A percentile compares a stretch with the other conserved stretches of the same genome.
Evolutionary conservation across 306 rosid genomes (phyloP).

Genomic region (Alnus rubra): DNA sequence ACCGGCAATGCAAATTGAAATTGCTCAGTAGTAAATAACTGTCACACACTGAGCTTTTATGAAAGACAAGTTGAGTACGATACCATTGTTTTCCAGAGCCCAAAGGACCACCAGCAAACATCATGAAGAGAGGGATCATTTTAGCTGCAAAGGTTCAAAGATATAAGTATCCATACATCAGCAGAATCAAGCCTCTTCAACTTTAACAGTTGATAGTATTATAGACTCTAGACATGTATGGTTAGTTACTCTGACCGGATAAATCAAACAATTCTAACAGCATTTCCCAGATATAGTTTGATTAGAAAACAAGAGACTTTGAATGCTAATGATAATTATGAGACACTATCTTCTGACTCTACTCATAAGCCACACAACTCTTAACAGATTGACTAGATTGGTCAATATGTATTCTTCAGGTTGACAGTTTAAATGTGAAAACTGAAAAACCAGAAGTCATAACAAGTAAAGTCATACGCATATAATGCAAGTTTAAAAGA

Average conservation of each 20-base stretch:
- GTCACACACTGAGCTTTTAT: constrained; percentile 22
- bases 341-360: constrained; percentile 14
- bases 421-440: not conserved
- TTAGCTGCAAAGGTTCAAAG: constrained; percentile 69
- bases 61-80: constrained; percentile 27
- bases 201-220: constrained; percentile 9
- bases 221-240: constrained; percentile 9
- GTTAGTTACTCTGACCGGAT: not conserved
- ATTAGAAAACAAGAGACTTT: not conserved
- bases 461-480: constrained; percentile 13
- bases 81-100: constrained; percentile 98
- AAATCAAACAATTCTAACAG: not conserved
- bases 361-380: constrained; percentile 8
- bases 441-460: constrained; percentile 1
- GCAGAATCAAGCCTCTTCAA: not conserved
- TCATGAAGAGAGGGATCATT: constrained; percentile 88
- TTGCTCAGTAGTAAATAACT: not conserved
- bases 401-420: not conserved
- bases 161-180: constrained; percentile 10
- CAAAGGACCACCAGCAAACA: constrained; percentile 98
- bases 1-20: not conserved
- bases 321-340: not conserved
- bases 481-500: not conserved
- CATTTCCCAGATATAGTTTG: not conserved
- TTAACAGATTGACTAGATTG: constrained; percentile 12